Base-by-base conservation (phyloP, 495 filamentous ascomycete species). In the Corynascus novoguineensis region DNA sequence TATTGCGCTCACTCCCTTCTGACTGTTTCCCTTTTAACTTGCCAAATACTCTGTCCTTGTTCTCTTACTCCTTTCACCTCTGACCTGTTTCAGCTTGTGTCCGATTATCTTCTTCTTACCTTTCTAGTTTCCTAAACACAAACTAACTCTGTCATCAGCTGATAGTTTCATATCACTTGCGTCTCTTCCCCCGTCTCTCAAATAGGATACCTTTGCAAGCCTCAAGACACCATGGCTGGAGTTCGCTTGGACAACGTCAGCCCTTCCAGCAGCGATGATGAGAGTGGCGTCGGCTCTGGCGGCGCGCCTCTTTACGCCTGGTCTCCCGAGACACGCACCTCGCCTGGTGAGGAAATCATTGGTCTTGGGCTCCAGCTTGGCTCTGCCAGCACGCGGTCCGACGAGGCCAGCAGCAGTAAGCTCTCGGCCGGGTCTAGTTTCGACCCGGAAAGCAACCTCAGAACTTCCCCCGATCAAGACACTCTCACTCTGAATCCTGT, bases 251-350 rank as follows among this genome's bases (percentile, higher is more conserved):
- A 11, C 34, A 7, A 1, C 17, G 37, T 19, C 35, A 57, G 45
- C 53, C 32, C 44, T 32, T 27, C 17, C 45, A 41, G 42, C 45
- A 55, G 53, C 22, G 19, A 17, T 12, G 53, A 46, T 29, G 38
- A 24, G 22, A 45, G 22, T 37, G 40, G 6, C 28, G 21, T 2
- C 29, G 22, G 34, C 32, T 40, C 31, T 14, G 53, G 53, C 32
- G 53, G 53, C 24, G 53, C 53, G 11, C 53, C 53, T 49, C 53
- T 56, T 10, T 49, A 34, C 31, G 31, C 24, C 4, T 17, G 15
- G 44, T 40, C 53, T 9, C 34, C 53, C 2, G 44, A 29, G 44
- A 38, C 15, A 9, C 31, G 22, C 15, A 25, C 1, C 32, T 49
- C 34, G 44, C n/a, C 15, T n/a, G 27, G 10, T 0, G 53, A 28